Evolutionary conservation across 257 asterid species (phyloP).

Genomic region (Phtheirospermum japonicum): DNA sequence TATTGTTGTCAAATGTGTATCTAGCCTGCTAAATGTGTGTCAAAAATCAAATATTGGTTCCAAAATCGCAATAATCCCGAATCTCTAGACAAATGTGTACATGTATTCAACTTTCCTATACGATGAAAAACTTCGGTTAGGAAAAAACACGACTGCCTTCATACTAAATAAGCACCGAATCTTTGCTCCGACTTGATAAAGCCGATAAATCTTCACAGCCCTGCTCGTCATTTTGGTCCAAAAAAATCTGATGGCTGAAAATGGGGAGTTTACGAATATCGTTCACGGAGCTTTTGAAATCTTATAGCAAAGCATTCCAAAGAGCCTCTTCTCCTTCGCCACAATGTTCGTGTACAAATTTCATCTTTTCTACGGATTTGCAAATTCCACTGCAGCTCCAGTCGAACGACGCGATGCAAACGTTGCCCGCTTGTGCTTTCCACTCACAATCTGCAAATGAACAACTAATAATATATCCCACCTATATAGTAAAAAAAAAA

Average conservation of each 20-base stretch:
- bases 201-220: not conserved
- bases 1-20: not conserved
- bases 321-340: conserved; percentile 62
- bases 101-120: conserved; percentile 3
- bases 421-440: conserved; percentile 50
- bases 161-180: not conserved
- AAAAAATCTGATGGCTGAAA: not conserved
- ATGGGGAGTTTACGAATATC: not conserved
- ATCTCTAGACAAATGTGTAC: not conserved
- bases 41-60: not conserved
- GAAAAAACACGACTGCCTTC: not conserved
- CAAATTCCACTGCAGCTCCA: conserved; percentile 78
- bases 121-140: not conserved
- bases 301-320: conserved; percentile 47
- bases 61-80: not conserved
- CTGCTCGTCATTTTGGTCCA: not conserved
- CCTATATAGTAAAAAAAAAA: too few relatives aligned
- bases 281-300: not conserved
- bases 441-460: conserved; percentile 38
- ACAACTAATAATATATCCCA: too few relatives aligned
- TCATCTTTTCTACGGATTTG: conserved; percentile 56
- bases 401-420: conserved; percentile 59
- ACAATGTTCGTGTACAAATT: conserved; percentile 54
- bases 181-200: not conserved
- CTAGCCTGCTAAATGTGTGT: not conserved